These are phyloP conservation scores for Solanum chiquidenum DNA, from an alignment of 257 asterid genomes.

Conservation along the genomic window DNA sequence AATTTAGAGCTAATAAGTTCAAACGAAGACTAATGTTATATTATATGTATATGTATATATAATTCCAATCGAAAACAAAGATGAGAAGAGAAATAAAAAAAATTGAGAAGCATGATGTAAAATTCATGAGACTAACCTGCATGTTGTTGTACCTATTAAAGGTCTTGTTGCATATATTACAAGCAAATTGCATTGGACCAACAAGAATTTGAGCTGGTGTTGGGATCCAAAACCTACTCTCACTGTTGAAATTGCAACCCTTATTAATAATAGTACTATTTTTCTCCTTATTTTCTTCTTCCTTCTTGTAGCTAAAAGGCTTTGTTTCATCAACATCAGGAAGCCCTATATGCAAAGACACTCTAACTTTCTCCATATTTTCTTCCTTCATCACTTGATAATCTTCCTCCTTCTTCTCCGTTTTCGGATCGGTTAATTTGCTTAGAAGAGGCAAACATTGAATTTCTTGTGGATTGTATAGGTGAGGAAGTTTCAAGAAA, in stretches of 20 bases:
- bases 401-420: slow-evolving; percentile 25
- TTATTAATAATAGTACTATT: background rate
- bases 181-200: slow-evolving; percentile 91
- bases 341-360: slow-evolving; percentile 72
- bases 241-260: slow-evolving; percentile 14
- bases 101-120: background rate
- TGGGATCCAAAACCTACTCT: slow-evolving; percentile 82
- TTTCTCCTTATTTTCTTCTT: slow-evolving; percentile 12
- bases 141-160: slow-evolving; percentile 93
- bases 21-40: background rate
- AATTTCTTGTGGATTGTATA: slow-evolving; percentile 21
- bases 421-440: slow-evolving; percentile 30
- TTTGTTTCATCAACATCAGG: slow-evolving; percentile 23
- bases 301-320: slow-evolving; percentile 8
- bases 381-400: slow-evolving; percentile 4
- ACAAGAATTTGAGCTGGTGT: slow-evolving; percentile 87
- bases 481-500: slow-evolving; percentile 38
- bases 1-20: background rate
- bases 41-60: background rate
- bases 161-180: slow-evolving; percentile 75
- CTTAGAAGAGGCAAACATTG: slow-evolving; percentile 76
- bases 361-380: slow-evolving; percentile 32
- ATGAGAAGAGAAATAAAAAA: background rate
- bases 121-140: slow-evolving; percentile 53
- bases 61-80: background rate